Evolutionary conservation across 2,329 filamentous ascomycete genomes (phyloP), one percentile per base, ranked within the genome.

Genomic region (Aureobasidium leucospermi): DNA sequence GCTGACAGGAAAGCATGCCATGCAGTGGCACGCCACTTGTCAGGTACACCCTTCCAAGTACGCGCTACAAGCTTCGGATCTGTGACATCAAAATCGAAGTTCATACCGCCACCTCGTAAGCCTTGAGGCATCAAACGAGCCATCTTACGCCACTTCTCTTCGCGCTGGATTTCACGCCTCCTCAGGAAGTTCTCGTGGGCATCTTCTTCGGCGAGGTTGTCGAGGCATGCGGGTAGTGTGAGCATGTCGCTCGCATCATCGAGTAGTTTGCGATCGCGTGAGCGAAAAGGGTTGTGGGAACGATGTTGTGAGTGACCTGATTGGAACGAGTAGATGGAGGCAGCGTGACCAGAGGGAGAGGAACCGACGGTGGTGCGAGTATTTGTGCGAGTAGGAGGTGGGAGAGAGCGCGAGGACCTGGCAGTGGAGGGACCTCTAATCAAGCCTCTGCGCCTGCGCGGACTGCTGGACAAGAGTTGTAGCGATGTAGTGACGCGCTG

Each of bases 21-120:
- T 2, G 93, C 94, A 1, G 90, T 88, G 34, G 88, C 84, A 55
- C 94, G 87, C 94, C 94, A 99, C 63, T 90, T 85, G 73, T 99
- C 94, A 0, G 94, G 94, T 63, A 99, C 96, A 32, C 94, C 94
- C 71, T 99, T 99, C 94, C 94, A 99, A 1, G 91, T 95, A 59
- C 94, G 84, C 65, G 92, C 88, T 61, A 96, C 86, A 45, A 99
- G 78, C 72, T 96, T 80, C 6, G 88, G 81, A 70, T 88, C 89
- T 64, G 81, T 85, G 39, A 83, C 82, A 73, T 96, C 91, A 70
- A 97, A 97, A 58, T 91, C 88, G 64, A 86, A 87, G 11, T 76
- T 76, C 81, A 85, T 86, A 15, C 85, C 84, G 15, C 82, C 82
- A 23, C 83, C 82, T 60, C 69, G 73, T 8, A 52, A 43, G n/a